Percentiles rank a stretch among this genome's conserved stretches.
Conservation (phyloP, 805 yeast genomes). For the Candida krabiensis region DNA sequence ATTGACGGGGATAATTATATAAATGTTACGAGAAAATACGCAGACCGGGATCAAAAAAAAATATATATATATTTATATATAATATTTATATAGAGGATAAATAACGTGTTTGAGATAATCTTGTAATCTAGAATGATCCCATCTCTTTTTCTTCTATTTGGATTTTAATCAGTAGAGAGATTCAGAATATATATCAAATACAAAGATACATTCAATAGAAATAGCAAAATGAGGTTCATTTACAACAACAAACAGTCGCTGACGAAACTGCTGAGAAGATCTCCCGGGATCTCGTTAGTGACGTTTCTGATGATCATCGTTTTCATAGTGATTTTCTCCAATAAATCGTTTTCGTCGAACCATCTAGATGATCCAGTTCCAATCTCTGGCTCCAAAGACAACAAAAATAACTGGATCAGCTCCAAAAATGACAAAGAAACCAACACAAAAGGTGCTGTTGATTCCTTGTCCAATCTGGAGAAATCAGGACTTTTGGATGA, state of each 20-base stretch:
- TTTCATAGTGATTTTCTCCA: conserved; percentile 19
- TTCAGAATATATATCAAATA: too few relatives aligned
- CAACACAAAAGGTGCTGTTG: background rate
- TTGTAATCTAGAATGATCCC: too few relatives aligned
- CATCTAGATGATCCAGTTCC: conserved; percentile 25
- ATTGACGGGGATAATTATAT: too few relatives aligned
- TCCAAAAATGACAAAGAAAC: background rate
- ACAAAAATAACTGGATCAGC: background rate
- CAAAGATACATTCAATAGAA: too few relatives aligned
- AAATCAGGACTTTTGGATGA: conserved; percentile 8
- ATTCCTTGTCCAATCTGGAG: background rate
- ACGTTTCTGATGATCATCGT: conserved; percentile 18
- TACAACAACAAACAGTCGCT: conserved; percentile 4
- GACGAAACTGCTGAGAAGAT: conserved; percentile 13
- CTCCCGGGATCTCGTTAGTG: conserved; percentile 20
- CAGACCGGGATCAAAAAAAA: too few relatives aligned
- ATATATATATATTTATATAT: too few relatives aligned
- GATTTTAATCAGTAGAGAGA: too few relatives aligned
- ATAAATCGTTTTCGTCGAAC: conserved; percentile 18
- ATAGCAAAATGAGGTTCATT: conserved; percentile 4
- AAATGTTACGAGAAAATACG: too few relatives aligned
- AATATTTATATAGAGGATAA: too few relatives aligned
- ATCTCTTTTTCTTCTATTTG: too few relatives aligned
- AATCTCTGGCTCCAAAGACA: conserved; percentile 5
- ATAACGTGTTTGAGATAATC: too few relatives aligned